These are phyloP conservation scores for Mycena chlorophos DNA, from an alignment of 768 basidiomycete species.

Conservation along the genomic window DNA sequence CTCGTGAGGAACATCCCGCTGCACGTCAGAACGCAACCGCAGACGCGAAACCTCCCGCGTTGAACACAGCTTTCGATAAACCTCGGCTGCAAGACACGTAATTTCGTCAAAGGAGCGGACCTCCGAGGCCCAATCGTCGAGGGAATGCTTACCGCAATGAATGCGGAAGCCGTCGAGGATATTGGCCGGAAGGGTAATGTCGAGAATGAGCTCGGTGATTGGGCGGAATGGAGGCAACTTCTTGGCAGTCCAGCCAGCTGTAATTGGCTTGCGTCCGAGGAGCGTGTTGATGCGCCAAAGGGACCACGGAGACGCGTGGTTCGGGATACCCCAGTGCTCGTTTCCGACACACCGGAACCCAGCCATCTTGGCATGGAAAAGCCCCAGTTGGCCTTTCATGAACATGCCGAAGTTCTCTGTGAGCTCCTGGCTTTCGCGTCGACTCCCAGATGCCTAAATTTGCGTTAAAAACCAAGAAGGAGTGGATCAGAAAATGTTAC, in stretches of 20 bases:
- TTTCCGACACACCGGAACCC: constrained; percentile 13
- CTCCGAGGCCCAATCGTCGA: constrained; percentile 4
- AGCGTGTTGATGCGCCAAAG: constrained; percentile 16
- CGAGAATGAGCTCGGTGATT: constrained; percentile 9
- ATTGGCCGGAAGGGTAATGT: constrained; percentile 13
- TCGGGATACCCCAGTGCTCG: constrained; percentile 22
- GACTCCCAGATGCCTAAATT: background rate
- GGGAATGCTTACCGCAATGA: background rate
- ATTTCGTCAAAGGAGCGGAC: background rate
- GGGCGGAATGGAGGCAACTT: constrained; percentile 13
- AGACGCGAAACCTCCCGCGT: constrained; percentile 1
- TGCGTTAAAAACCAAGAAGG: background rate
- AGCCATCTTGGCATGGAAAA: constrained; percentile 22
- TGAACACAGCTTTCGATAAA: constrained; percentile 11
- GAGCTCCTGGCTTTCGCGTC: constrained; percentile 1
- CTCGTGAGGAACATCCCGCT: constrained; percentile 14
- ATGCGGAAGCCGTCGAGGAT: constrained; percentile 18
- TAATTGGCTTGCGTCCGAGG: constrained; percentile 2
- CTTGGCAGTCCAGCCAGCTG: constrained; percentile 14
- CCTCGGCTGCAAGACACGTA: background rate
- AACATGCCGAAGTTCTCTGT: background rate
- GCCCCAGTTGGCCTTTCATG: constrained; percentile 6
- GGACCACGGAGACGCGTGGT: constrained; percentile 1
- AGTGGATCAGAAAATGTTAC: background rate
- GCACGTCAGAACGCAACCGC: background rate